Evolutionary conservation across 306 rosid genomes (phyloP), one percentile per base, ranked within the genome.

Genomic region (Potentilla sterilis): DNA sequence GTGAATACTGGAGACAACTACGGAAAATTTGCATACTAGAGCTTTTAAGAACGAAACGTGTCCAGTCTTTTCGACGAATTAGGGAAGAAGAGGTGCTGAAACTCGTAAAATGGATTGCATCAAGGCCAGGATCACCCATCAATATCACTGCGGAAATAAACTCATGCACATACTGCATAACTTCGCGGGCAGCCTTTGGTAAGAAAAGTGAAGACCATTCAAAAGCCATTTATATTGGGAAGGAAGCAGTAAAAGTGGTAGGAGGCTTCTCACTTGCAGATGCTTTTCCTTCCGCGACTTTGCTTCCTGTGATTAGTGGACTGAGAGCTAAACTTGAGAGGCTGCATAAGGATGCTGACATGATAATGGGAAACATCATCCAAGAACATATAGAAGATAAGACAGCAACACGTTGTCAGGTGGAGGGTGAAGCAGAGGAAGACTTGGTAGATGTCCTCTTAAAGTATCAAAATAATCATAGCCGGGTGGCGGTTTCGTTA

Each of bases 151-250:
- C 83, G 58, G 65, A 41, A 68, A 34, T 83, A 3, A 14, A 64
- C 22, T 71, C 81, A 4, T 22, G 42, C 2, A 66, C 69, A 22
- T 77, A 32, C 44, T 4, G 63, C 1, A 66, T 84, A 12, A 73
- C 69, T 67, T 72, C 88, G 8, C 74, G 69, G 14, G 75, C 79
- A 2, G 88, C 85, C 0, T 78, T 87, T 57, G 90, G 90, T 7
- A 72, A 72, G 37, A 77, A 52, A 44, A 59, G 48, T 58, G 44
- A 40, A 7, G 85, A 80, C 24, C 86, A 84, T 44, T 81, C 79
- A 3, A 62, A 64, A 19, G 78, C 80, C 65, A 41, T 79, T 7
- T 7, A 42, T 14, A 3, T 57, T 1, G 43, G 52, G 12, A 67
- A 67, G 76, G 72, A 71, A 37, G 32, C 21, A 1, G 1, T 49